Evolutionary conservation across 2,329 filamentous ascomycete genomes (phyloP).

Genomic region (Escovopsis sp.): DNA sequence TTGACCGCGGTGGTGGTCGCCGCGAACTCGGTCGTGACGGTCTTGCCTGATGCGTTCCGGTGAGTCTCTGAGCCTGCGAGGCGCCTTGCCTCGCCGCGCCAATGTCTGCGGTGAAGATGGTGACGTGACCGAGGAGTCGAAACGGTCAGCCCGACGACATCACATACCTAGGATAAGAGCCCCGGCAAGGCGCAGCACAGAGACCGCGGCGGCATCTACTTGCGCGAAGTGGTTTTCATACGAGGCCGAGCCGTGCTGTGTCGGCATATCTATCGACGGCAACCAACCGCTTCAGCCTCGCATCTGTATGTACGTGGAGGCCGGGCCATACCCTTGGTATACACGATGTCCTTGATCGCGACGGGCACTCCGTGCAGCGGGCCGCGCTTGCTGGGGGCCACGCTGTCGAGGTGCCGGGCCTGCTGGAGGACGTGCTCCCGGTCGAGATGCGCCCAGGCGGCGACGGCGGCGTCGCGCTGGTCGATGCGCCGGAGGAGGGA

Average conservation of each 20-base stretch:
- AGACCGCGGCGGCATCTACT: slow-evolving; percentile 37
- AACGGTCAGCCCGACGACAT: too few species aligned
- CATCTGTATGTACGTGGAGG: neutral
- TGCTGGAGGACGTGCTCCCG: slow-evolving; percentile 31
- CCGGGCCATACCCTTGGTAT: slow-evolving; percentile 29
- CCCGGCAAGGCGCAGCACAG: slow-evolving; percentile 36
- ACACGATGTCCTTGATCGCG: slow-evolving; percentile 47
- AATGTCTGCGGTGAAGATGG: too few species aligned
- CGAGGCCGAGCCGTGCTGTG: slow-evolving; percentile 38
- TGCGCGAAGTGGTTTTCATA: slow-evolving; percentile 30
- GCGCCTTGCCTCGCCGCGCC: too few species aligned
- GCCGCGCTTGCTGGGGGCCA: slow-evolving; percentile 33
- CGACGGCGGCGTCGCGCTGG: slow-evolving; percentile 27
- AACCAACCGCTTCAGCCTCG: neutral
- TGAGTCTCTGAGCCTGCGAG: too few species aligned
- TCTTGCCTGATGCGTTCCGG: slow-evolving; percentile 13
- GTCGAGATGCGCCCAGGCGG: slow-evolving; percentile 36
- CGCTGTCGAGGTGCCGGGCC: slow-evolving; percentile 33
- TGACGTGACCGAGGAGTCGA: too few species aligned
- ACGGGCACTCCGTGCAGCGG: slow-evolving; percentile 42
- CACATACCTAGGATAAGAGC: slow-evolving; percentile 36
- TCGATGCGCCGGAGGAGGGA: slow-evolving; percentile 32
- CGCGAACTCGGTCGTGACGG: slow-evolving; percentile 50
- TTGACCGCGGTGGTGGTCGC: slow-evolving; percentile 37
- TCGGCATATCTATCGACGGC: slow-evolving; percentile 35